Conservation (phyloP, 2,329 filamentous ascomycete genomes). For the Fusarium marasasianum region DNA sequence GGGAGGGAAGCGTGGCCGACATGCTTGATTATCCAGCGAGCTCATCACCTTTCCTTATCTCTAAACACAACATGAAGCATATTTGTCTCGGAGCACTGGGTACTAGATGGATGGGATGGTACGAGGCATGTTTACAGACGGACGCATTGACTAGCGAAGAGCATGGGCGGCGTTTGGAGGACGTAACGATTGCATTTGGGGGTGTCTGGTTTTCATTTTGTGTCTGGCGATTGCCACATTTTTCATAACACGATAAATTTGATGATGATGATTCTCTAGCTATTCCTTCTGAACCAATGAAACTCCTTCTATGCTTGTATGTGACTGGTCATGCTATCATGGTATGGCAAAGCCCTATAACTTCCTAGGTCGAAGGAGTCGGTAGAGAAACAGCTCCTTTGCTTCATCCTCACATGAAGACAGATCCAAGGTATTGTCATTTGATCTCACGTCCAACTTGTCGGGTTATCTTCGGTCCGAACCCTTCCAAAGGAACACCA, state of each 20-base stretch:
- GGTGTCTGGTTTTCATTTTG: slow-evolving; percentile 36
- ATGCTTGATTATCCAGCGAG: slow-evolving; percentile 45
- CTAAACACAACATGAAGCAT: slow-evolving; percentile 13
- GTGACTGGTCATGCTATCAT: neutral
- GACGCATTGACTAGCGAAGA: slow-evolving; percentile 49
- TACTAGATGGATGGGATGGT: slow-evolving; percentile 43
- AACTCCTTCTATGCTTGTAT: neutral
- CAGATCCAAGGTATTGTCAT: neutral
- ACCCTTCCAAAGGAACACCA: neutral
- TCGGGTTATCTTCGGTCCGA: slow-evolving; percentile 36
- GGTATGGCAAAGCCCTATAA: neutral
- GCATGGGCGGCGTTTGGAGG: slow-evolving; percentile 52
- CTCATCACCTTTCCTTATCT: slow-evolving; percentile 9
- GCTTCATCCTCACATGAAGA: neutral
- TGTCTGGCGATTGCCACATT: slow-evolving; percentile 28
- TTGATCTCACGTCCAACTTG: neutral
- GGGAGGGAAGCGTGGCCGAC: slow-evolving; percentile 61
- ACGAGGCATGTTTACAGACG: slow-evolving; percentile 47
- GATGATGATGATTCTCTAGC: slow-evolving; percentile 2
- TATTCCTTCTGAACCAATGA: neutral
- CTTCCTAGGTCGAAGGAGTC: neutral
- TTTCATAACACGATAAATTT: slow-evolving; percentile 31
- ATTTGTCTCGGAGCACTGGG: slow-evolving; percentile 34
- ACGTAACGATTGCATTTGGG: slow-evolving; percentile 45
- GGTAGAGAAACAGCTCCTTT: neutral